A percentile compares a stretch with the other conserved stretches of the same genome.
Evolutionary conservation across 2,329 filamentous ascomycete species (phyloP).

Genomic region (Colletotrichum karsti): DNA sequence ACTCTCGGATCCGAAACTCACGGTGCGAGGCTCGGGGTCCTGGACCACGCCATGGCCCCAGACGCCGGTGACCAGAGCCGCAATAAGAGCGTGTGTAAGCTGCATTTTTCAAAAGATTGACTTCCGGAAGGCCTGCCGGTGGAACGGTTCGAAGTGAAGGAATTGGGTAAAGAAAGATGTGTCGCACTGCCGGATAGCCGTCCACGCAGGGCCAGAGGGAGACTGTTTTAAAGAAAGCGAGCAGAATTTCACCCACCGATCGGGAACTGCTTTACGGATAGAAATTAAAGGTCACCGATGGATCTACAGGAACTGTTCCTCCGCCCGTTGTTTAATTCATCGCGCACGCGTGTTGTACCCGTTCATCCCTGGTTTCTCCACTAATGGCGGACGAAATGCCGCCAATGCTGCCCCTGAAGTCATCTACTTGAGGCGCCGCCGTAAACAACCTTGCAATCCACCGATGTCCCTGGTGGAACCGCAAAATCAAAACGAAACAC

Average conservation of each 20-base stretch:
- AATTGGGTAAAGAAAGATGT: background rate
- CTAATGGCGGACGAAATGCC: background rate
- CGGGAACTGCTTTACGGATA: background rate
- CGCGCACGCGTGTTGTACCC: background rate
- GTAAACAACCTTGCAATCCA: background rate
- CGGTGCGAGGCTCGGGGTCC: slow-evolving; percentile 19
- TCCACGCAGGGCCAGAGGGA: background rate
- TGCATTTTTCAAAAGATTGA: background rate
- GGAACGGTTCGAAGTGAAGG: background rate
- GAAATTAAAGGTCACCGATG: slow-evolving; percentile 15
- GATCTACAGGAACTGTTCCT: slow-evolving; percentile 15
- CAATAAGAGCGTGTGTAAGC: slow-evolving; percentile 11
- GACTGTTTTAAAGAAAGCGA: background rate
- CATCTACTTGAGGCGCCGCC: slow-evolving; percentile 5
- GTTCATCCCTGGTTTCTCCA: slow-evolving; percentile 1
- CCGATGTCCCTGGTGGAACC: slow-evolving; percentile 6
- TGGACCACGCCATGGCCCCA: slow-evolving; percentile 17
- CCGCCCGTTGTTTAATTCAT: slow-evolving; percentile 4
- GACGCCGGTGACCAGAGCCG: slow-evolving; percentile 16
- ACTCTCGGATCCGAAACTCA: background rate
- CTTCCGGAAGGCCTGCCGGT: background rate
- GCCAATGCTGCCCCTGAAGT: slow-evolving; percentile 8
- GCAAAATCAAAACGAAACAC: background rate
- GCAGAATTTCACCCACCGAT: background rate
- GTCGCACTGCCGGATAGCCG: background rate